Conservation (phyloP, 148 eudicot genomes). For the Amaranthus hypochondriacus region DNA sequence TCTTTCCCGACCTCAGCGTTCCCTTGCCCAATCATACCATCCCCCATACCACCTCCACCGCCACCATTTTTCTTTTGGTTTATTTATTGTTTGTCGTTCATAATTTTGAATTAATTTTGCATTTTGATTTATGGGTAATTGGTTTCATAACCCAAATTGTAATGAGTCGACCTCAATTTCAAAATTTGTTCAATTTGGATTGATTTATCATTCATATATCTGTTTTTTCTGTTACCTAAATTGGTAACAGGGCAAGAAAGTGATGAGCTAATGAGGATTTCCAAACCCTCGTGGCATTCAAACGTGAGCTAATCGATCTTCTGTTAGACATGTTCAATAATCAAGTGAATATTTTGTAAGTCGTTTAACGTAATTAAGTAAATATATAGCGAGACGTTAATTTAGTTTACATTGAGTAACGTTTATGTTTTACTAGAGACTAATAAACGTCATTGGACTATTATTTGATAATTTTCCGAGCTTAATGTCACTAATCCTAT, state of each 20-base stretch:
- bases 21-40: too few relatives aligned
- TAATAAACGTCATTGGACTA: too few relatives aligned
- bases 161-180: conserved; percentile 9
- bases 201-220: conserved; percentile 9
- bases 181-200: neutral
- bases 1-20: too few relatives aligned
- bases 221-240: conserved; percentile 18
- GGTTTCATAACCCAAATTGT: neutral
- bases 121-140: conserved; percentile 25
- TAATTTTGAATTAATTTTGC: neutral
- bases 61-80: neutral
- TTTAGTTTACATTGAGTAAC: too few relatives aligned
- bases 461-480: too few relatives aligned
- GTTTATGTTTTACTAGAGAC: too few relatives aligned
- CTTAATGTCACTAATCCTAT: too few relatives aligned
- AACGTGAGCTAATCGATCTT: conserved; percentile 43
- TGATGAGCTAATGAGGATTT: conserved; percentile 47
- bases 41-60: too few relatives aligned
- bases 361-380: too few relatives aligned
- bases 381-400: too few relatives aligned
- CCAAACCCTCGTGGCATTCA: conserved; percentile 53
- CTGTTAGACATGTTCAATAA: neutral
- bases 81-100: neutral
- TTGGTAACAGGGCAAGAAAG: conserved; percentile 28
- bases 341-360: too few relatives aligned